These are phyloP conservation scores for Aspergillus saccharolyticus DNA, from an alignment of 495 filamentous ascomycete genomes.

Conservation along the genomic window DNA sequence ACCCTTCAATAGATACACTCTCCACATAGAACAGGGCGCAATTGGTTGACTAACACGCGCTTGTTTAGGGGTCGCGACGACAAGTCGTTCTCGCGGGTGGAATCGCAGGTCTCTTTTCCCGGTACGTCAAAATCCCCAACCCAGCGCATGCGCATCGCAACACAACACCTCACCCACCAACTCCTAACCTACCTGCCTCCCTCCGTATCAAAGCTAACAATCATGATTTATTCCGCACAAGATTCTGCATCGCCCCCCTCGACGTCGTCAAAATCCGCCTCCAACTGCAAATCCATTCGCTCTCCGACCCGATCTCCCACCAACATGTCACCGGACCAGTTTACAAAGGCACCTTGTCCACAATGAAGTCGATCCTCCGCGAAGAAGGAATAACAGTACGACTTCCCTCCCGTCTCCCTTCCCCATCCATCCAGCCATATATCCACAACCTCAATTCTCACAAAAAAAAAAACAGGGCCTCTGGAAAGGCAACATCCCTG, in stretches of 20 bases:
- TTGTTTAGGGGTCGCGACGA: constrained; percentile 63
- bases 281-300: constrained; percentile 80
- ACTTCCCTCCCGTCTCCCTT: not conserved
- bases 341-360: constrained; percentile 75
- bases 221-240: too few relatives aligned
- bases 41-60: constrained; percentile 8
- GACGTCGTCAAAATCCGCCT: constrained; percentile 97
- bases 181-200: not conserved
- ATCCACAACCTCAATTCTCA: not conserved
- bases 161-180: not conserved
- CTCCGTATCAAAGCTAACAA: not conserved
- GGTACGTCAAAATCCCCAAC: constrained; percentile 37
- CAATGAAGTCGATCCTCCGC: constrained; percentile 66
- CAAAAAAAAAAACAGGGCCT: constrained; percentile 49
- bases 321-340: constrained; percentile 53
- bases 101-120: constrained; percentile 81
- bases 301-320: constrained; percentile 59
- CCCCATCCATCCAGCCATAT: not conserved
- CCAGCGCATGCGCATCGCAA: not conserved
- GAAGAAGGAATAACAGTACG: constrained; percentile 71
- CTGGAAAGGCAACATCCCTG: constrained; percentile 98
- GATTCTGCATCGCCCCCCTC: constrained; percentile 86
- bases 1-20: too few relatives aligned
- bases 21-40: too few relatives aligned
- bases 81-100: constrained; percentile 84